phyloP scores from a whole-genome alignment of 495 filamentous ascomycete species.

The Talaromyces stipitatus region DNA sequence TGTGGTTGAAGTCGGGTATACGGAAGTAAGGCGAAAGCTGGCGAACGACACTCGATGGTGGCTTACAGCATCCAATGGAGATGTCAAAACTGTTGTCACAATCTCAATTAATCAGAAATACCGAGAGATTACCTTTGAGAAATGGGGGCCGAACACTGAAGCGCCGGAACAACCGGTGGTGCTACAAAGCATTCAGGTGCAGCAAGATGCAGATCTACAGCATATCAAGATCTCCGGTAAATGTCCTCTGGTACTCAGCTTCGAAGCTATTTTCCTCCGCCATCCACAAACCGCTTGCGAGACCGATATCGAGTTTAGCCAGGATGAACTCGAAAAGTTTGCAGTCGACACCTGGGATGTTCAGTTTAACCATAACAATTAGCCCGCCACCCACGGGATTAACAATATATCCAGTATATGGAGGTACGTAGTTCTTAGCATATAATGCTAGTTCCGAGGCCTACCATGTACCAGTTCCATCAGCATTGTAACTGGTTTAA shows the following conservation, averaged over 20 bases:
- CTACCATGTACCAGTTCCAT: constrained; percentile 30
- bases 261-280: neutral
- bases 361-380: too few species aligned
- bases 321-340: neutral
- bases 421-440: too few species aligned
- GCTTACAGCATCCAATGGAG: neutral
- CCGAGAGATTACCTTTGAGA: constrained; percentile 66
- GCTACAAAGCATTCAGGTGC: neutral
- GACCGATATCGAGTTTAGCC: neutral
- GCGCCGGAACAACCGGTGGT: neutral
- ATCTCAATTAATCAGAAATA: constrained; percentile 70
- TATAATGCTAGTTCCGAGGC: too few species aligned
- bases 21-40: constrained; percentile 1
- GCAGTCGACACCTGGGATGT: neutral
- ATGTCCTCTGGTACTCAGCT: neutral
- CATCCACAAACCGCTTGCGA: neutral
- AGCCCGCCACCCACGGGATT: too few species aligned
- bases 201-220: neutral
- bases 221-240: neutral
- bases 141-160: constrained; percentile 36
- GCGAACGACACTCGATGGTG: constrained; percentile 2
- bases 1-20: constrained; percentile 1
- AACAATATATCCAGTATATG: too few species aligned
- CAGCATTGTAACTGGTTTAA: neutral
- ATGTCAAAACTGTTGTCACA: neutral